Evolutionary conservation across 495 filamentous ascomycete genomes (phyloP), one percentile per base, ranked within the genome.

Genomic region (Endocarpon pusillum): DNA sequence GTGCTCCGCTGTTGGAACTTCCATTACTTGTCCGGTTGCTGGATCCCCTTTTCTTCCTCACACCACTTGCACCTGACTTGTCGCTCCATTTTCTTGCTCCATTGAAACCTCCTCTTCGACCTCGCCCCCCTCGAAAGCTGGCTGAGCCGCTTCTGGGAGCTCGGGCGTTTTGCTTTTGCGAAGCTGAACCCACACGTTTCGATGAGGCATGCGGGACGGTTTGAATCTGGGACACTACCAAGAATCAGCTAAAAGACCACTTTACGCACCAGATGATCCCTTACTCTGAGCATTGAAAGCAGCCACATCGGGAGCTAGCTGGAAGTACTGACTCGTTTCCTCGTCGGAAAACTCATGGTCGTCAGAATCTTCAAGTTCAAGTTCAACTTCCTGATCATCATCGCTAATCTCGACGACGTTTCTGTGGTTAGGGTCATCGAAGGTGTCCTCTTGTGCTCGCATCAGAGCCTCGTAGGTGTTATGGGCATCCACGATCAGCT

Each of bases 361-460:
- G 22, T 64, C 62, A 18, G 69, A 62, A 8, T 47, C 45, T 10
- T 55, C 53, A 36, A 54, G 63, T 22, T 78, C 75, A 25, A 67
- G 63, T 30, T 78, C 73, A n/a, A n/a, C n/a, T n/a, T n/a, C n/a
- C n/a, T n/a, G n/a, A n/a, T n/a, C n/a, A n/a, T n/a, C n/a, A 21
- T 63, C 66, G 39, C 70, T 76, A 42, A 75, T 62, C 39, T 77
- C 67, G 42, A 84, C 76, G 14, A 84, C 67, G 39, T 73, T 73
- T 40, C 64, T 59, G 37, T 73, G 67, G 37, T 77, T 71, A 4
- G 63, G 66, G 42, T 59, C 51, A 35, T 64, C 60, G 18, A 58
- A 59, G n/a, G 62, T 55, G 36, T 65, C 46, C 26, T 62, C 63
- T 36, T 58, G 57, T 19, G 46, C 52, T 21, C 51, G 39, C 36